Conservation (phyloP, 768 basidiomycete genomes). For the Lyophyllum semitale region DNA sequence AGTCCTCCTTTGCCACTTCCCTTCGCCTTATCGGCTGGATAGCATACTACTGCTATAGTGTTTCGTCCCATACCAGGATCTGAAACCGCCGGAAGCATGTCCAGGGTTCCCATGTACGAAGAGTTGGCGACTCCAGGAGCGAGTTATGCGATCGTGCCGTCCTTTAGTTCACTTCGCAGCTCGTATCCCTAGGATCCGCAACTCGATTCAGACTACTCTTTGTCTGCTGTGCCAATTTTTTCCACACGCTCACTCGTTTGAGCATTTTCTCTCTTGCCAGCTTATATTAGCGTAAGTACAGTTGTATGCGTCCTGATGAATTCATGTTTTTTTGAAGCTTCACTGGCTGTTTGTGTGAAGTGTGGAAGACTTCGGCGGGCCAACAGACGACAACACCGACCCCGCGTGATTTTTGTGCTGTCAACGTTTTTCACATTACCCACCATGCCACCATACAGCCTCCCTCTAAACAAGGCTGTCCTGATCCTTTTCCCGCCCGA, state of each 20-base stretch:
- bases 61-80: not conserved
- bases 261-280: conserved; percentile 7
- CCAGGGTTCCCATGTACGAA: conserved; percentile 17
- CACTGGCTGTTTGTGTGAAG: no score
- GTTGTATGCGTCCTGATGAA: no score
- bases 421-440: not conserved
- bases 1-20: not conserved
- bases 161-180: conserved; percentile 75
- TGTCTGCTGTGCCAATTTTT: conserved; percentile 41
- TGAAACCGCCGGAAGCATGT: not conserved
- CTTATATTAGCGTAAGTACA: no score
- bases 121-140: conserved; percentile 9
- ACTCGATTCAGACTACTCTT: conserved; percentile 71
- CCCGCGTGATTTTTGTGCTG: not conserved
- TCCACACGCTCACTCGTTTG: conserved; percentile 19
- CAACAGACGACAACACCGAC: not conserved
- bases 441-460: conserved; percentile 33
- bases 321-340: no score
- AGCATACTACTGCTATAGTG: no score
- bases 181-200: conserved; percentile 38
- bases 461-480: conserved; percentile 33
- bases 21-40: not conserved
- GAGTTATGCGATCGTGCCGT: conserved; percentile 25
- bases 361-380: no score
- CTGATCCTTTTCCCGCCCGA: conserved; percentile 34